phyloP scores from a whole-genome alignment of 225 moss, liverwort and hornwort species.

The Sphagnum tenellum region DNA sequence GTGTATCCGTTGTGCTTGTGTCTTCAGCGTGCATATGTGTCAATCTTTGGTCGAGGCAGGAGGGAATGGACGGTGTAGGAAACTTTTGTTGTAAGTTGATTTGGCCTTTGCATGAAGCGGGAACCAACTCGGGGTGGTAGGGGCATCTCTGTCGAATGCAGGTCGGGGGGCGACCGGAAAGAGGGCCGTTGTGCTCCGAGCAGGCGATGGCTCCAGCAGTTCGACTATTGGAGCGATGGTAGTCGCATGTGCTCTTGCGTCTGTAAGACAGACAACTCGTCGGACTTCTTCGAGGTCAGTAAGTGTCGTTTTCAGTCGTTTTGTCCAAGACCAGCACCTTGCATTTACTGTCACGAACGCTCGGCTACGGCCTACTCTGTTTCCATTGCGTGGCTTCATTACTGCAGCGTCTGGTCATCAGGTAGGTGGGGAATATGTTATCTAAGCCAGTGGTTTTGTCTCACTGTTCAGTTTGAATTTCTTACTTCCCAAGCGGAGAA shows the following conservation, averaged over 20 bases:
- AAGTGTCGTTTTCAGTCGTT: not conserved
- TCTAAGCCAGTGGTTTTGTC: too few species aligned
- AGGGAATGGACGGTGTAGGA: conserved; percentile 7
- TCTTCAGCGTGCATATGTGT: too few species aligned
- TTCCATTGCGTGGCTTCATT: too few species aligned
- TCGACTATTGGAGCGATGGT: conserved; percentile 2
- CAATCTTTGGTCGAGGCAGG: not conserved
- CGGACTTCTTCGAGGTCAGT: conserved; percentile 18
- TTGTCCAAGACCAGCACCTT: not conserved
- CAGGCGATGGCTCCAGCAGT: conserved; percentile 9
- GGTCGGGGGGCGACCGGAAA: too few species aligned
- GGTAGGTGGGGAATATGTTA: too few species aligned
- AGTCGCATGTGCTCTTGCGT: conserved; percentile 10
- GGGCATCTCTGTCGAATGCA: too few species aligned
- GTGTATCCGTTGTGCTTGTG: too few species aligned
- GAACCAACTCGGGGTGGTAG: too few species aligned
- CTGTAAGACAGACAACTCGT: conserved; percentile 1
- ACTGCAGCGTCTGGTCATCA: too few species aligned
- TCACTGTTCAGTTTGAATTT: not conserved
- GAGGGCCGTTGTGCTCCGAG: not conserved
- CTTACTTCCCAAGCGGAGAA: not conserved
- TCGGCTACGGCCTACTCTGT: too few species aligned
- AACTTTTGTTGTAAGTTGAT: too few species aligned
- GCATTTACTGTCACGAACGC: not conserved
- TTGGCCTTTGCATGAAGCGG: too few species aligned